phyloP scores from a whole-genome alignment of 257 asterid species.

The Capsicum baccatum region DNA sequence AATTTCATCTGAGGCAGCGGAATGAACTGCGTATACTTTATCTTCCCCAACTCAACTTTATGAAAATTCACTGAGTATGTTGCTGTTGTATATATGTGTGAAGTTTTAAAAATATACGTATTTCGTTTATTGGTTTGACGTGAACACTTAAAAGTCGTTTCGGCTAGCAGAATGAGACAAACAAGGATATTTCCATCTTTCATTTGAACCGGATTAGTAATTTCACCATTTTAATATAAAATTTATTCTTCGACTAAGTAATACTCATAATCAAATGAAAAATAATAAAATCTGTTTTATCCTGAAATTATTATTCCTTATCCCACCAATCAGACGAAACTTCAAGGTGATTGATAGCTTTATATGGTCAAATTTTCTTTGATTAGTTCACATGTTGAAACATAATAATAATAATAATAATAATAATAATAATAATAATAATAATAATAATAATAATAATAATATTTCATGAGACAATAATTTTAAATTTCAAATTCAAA shows the following conservation, averaged over 20 bases:
- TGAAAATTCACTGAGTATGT: too few relatives aligned
- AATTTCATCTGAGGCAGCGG: too few relatives aligned
- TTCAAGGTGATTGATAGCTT: background rate
- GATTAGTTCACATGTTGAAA: background rate
- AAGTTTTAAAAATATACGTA: background rate
- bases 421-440: background rate
- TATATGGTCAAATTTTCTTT: background rate
- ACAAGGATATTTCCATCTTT: background rate
- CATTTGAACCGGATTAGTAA: background rate
- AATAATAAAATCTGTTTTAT: background rate
- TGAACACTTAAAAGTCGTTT: background rate
- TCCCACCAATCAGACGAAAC: background rate
- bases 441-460: background rate
- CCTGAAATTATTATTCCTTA: background rate
- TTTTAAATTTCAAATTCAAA: constrained; percentile 8
- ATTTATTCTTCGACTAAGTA: background rate
- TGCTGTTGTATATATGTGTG: background rate
- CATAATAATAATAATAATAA: background rate
- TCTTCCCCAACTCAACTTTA: too few relatives aligned
- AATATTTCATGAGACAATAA: background rate
- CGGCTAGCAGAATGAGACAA: fast-evolving
- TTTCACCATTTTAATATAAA: background rate
- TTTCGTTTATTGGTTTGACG: background rate
- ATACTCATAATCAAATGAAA: too few relatives aligned
- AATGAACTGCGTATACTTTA: too few relatives aligned